Evolutionary conservation across 1,139 yeast genomes (phyloP), one percentile per base, ranked within the genome.

Genomic region (Yamadazyma jaroonii): DNA sequence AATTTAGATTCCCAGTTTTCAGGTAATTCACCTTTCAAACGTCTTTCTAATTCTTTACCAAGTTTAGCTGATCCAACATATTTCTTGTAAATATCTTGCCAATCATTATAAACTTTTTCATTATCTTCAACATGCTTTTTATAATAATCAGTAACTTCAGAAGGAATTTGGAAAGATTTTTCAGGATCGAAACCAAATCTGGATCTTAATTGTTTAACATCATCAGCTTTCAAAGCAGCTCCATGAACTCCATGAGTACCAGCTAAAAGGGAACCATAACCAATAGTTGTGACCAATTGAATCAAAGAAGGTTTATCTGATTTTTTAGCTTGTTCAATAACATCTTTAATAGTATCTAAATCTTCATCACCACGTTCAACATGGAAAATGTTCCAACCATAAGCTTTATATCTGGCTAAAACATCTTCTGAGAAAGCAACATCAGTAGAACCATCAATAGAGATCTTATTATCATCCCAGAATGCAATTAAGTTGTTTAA

Each of bases 191-290:
- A 90, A 45, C 97, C 97, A 55, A 80, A 83, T 60, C 78, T 75
- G 57, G 69, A 64, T 79, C 89, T 94, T 66, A 92, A 74, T 71
- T 88, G 96, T 59, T 75, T 81, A 59, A 90, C 77, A 62, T 92
- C 99, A 59, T 89, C 98, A 34, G 90, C 72, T 79, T 90, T 89
- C 69, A 92, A 81, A 59, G 99, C 96, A 48, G 96, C 75, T 64
- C 99, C 99, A 72, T 94, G 99, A 43, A 94, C 98, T 54, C 84
- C 75, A 69, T 85, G 92, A 47, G 97, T 81, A 56, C 98, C 98
- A 56, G 79, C 79, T 48, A 72, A 67, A 58, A 81, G 66, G 38
- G 98, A 92, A 61, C 99, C 98, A 71, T 62, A 90, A 62, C 98
- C 99, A 59, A 92, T 92, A 64, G 85, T 84, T 58, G 98, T 92